Conservation (phyloP, 805 yeast species). For the Huiozyma naganishii region DNA sequence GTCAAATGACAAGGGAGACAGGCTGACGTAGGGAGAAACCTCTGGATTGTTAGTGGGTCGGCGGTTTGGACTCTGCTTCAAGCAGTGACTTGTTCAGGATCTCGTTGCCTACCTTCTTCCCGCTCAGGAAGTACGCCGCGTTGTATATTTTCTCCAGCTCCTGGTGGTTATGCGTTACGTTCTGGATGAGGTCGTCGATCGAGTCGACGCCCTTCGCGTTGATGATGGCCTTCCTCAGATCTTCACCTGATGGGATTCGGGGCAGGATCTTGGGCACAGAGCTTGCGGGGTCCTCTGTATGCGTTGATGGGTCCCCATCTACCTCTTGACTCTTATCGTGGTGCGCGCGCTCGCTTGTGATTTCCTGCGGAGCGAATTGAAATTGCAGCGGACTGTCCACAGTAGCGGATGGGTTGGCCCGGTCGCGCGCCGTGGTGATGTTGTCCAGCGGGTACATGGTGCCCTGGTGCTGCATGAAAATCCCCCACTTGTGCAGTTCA, state of each 20-base stretch:
- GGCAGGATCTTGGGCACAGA: constrained; percentile 18
- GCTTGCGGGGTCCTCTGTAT: not conserved
- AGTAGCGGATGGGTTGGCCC: not conserved
- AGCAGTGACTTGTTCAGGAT: too few species aligned
- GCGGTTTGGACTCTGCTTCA: too few species aligned
- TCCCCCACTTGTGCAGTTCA: constrained; percentile 79
- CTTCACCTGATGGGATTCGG: constrained; percentile 37
- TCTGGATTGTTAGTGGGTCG: too few species aligned
- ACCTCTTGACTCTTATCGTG: not conserved
- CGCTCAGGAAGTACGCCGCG: constrained; percentile 4
- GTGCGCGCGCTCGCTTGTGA: not conserved
- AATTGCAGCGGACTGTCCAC: not conserved
- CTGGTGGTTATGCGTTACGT: constrained; percentile 45
- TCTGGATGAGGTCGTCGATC: constrained; percentile 54
- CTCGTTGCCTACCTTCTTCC: not conserved
- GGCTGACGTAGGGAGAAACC: too few species aligned
- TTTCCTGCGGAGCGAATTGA: not conserved
- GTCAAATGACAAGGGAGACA: too few species aligned
- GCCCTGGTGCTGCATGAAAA: constrained; percentile 56
- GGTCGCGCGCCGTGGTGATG: not conserved
- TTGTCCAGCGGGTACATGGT: constrained; percentile 21
- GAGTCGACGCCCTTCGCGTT: constrained; percentile 68
- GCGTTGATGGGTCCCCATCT: not conserved
- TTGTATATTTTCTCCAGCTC: constrained; percentile 41
- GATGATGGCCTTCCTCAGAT: constrained; percentile 44